These are phyloP conservation scores for Phallus indusiatus DNA, from an alignment of 768 basidiomycete genomes.

Conservation along the genomic window DNA sequence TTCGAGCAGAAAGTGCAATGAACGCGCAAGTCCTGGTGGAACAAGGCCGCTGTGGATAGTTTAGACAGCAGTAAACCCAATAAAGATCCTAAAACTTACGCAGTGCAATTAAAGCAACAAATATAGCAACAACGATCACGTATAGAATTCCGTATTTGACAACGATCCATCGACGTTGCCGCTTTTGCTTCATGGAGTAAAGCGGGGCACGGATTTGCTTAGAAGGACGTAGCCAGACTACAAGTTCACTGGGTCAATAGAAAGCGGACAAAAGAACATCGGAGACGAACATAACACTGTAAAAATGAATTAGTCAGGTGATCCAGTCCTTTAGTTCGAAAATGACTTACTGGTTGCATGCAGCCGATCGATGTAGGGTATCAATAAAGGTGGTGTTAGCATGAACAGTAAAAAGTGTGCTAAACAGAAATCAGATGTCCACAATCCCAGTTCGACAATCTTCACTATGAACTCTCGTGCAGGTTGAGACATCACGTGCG, in stretches of 20 bases:
- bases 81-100: constrained; percentile 42
- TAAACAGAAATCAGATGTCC: constrained; percentile 91
- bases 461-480: constrained; percentile 97
- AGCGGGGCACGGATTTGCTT: constrained; percentile 90
- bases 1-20: constrained; percentile 77
- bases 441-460: constrained; percentile 95
- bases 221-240: constrained; percentile 92
- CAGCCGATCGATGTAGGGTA: constrained; percentile 80
- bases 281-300: not conserved
- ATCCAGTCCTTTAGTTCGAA: not conserved
- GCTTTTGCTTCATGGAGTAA: constrained; percentile 90
- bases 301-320: not conserved
- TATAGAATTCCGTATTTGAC: constrained; percentile 84
- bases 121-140: constrained; percentile 58
- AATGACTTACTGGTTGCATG: constrained; percentile 62
- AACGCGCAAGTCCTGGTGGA: constrained; percentile 71
- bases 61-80: constrained; percentile 7
- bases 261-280: not conserved
- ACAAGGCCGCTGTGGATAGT: constrained; percentile 53
- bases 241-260: constrained; percentile 6
- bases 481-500: constrained; percentile 89
- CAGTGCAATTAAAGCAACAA: constrained; percentile 74
- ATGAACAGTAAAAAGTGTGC: constrained; percentile 80
- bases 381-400: constrained; percentile 72
- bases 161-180: constrained; percentile 86